Evolutionary conservation across 257 asterid genomes (phyloP).

Genomic region (Solanum commersonii): DNA sequence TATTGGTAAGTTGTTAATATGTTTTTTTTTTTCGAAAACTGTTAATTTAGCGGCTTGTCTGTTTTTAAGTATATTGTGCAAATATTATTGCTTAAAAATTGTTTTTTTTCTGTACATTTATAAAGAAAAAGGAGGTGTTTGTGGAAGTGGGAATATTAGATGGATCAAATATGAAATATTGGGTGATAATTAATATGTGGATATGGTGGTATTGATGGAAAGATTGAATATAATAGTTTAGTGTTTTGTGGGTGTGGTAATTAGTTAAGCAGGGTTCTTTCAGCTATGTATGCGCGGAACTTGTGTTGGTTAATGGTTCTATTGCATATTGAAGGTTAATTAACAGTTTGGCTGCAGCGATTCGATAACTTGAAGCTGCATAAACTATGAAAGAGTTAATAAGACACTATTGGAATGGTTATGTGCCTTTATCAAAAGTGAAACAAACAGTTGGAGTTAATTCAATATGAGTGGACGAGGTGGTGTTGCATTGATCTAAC

Average conservation of each 20-base stretch:
- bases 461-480: neutral
- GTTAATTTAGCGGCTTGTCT: neutral
- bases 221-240: neutral
- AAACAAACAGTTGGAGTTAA: neutral
- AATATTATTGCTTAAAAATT: neutral
- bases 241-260: neutral
- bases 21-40: neutral
- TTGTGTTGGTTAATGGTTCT: neutral
- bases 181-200: neutral
- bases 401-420: neutral
- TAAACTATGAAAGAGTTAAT: neutral
- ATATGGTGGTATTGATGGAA: neutral
- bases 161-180: neutral
- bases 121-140: neutral
- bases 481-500: neutral
- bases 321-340: neutral
- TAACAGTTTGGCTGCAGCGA: neutral
- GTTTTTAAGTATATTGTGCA: neutral
- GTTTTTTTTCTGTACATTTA: neutral
- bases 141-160: neutral
- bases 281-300: neutral
- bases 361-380: neutral
- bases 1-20: slow-evolving; percentile 16
- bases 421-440: neutral
- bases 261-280: neutral